Base-by-base conservation (phyloP, 169 alveolate species). In the Fabrea salina region DNA sequence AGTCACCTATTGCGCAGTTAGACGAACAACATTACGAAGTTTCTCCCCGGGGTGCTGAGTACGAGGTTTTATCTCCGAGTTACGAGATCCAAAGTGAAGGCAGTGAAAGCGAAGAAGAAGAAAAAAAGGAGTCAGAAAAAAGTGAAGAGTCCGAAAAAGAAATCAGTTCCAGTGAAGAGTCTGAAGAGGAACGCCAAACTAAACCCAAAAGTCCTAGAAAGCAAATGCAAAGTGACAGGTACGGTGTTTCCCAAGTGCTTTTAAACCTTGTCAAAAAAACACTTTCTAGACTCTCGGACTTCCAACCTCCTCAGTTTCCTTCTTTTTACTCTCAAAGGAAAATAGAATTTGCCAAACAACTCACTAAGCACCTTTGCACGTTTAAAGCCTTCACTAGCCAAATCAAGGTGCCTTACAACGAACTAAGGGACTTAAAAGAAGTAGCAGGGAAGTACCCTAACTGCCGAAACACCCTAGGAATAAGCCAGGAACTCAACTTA, bases 41-140 rank as follows among this genome's bases (percentile, higher is more conserved):
- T n/a, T n/a, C n/a, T n/a, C n/a, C n/a, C n/a, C n/a, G n/a, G n/a
- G n/a, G n/a, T n/a, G 19, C 51, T 25, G 74, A 37, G 58, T 32
- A 35, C 32, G 8, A 16, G 37, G 27, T 68, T 44, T 13, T 27
- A n/a, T 68, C 72, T 1, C 68, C 59, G 8, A 25, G 13, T 43
- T 44, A 13, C 2, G 72, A 68, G 11, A 44, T 68, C 32, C 79
- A 68, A 11, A 68, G 72, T 5, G 68, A 43, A 43, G 79, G 27
- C 39, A 61, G 51, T 22, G 53, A 37, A 30, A 32, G 51, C 39
- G 56, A 47, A n/a, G 56, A 47, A 2, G 74, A 61, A 40, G 82
- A 74, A 16, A 49, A 74, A 59, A 74, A 58, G 25, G 75, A 61
- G 64, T 54, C 59, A 3, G 75, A 49, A 8, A 81, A 74, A 43